A percentile compares a stretch with the other conserved stretches of the same genome.
Conservation (phyloP, 2,329 filamentous ascomycete species). For the Pseudogymnoascus sp. region DNA sequence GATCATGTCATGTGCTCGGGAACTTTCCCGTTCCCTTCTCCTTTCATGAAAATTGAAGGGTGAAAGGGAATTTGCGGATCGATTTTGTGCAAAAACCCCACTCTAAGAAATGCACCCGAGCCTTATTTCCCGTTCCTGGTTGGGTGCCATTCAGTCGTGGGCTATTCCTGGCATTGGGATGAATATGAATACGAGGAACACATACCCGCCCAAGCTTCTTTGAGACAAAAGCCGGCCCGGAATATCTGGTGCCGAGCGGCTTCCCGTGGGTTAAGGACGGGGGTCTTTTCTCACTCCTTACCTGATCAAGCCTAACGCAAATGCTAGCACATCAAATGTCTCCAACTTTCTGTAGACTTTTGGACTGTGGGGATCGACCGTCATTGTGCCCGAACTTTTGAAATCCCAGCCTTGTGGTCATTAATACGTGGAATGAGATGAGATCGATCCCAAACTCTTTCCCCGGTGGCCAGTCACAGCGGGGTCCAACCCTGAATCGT, state of each 20-base stretch:
- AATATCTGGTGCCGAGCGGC: background rate
- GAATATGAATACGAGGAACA: background rate
- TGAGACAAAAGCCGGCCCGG: background rate
- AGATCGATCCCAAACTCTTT: background rate
- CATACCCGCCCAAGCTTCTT: background rate
- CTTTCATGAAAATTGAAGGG: background rate
- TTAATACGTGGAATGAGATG: background rate
- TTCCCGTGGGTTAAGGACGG: background rate
- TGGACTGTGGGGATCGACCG: constrained; percentile 14
- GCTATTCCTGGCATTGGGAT: background rate
- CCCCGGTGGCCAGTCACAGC: background rate
- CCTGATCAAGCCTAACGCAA: background rate
- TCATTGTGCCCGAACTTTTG: constrained; percentile 14
- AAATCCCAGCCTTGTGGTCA: background rate
- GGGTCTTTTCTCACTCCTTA: background rate
- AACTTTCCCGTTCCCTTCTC: background rate
- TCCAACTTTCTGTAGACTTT: background rate
- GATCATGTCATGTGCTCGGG: background rate
- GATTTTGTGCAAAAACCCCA: background rate
- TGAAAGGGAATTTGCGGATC: background rate
- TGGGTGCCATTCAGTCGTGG: background rate
- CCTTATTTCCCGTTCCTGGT: background rate
- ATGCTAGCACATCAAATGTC: background rate
- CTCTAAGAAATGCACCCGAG: background rate
- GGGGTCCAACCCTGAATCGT: background rate